Evolutionary conservation across 176 grass and related monocot species (phyloP).

Genomic region (Tillandsia fasciculata): DNA sequence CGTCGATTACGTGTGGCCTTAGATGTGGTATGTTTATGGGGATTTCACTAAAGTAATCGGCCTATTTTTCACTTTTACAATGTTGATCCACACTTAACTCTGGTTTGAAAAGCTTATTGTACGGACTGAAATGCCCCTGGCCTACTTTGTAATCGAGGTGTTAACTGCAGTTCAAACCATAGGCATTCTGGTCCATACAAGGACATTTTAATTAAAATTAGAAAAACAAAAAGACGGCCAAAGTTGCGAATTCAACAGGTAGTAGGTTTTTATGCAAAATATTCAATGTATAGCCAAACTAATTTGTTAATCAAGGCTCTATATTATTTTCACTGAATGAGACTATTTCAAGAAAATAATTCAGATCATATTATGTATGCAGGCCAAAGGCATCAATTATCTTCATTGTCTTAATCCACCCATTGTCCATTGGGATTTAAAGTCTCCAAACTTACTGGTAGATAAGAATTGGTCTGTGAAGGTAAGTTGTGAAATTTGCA

Average conservation of each 20-base stretch:
- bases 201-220: too few relatives aligned
- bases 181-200: too few relatives aligned
- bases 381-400: slow-evolving; percentile 97
- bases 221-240: too few relatives aligned
- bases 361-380: slow-evolving; percentile 12
- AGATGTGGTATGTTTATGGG: slow-evolving; percentile 57
- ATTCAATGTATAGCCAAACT: background rate
- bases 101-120: too few relatives aligned
- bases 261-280: too few relatives aligned
- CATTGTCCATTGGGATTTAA: slow-evolving; percentile 96
- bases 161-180: too few relatives aligned
- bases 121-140: too few relatives aligned
- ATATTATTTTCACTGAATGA: background rate
- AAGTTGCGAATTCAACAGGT: too few relatives aligned
- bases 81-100: too few relatives aligned
- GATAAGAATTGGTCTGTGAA: slow-evolving; percentile 96
- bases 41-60: too few relatives aligned
- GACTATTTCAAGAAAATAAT: background rate
- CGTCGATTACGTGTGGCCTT: slow-evolving; percentile 76
- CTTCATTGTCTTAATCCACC: slow-evolving; percentile 94
- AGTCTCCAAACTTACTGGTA: slow-evolving; percentile 91
- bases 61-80: too few relatives aligned
- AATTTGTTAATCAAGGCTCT: background rate
- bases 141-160: too few relatives aligned
- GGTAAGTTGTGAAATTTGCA: slow-evolving; percentile 33